Base-by-base conservation (phyloP, 148 eudicot genomes). In the Camellia sinensis region DNA sequence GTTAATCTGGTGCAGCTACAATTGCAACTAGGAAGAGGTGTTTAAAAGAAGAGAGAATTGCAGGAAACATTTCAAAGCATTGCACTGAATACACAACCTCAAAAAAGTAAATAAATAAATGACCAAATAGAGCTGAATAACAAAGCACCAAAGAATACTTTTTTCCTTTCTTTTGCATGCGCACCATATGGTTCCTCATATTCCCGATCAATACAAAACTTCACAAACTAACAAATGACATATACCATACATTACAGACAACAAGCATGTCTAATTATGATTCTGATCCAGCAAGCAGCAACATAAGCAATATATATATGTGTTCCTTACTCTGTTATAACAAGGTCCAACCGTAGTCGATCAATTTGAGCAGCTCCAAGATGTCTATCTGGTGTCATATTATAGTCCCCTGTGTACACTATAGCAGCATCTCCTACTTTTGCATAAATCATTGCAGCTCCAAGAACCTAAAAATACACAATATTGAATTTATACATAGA, bases 351-450 rank as follows among this genome's bases (percentile, higher is more conserved):
- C 83, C 87, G 93, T 77, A 95, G 86, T 56, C 88, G 84, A 77
- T 95, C 99, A 86, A 95, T 93, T 85, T 95, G 94, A 80, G 97
- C 98, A 65, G 97, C 97, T 71, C 98, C 98, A 80, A 95, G 97
- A 87, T 89, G 96, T 80, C 97, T 93, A 86, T 95, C 99, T 66
- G 99, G 94, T 11, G 97, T 88, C 99, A 95, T 95, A 83, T 95
- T 95, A 75, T 95, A 95, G 85, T 93, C 99, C 67, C 97, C 99
- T 21, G 99, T 93, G 77, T 95, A 95, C 60, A 95, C 92, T 50
- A 93, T 82, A 54, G 94, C 90, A 84, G 85, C 69, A 85, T 93
- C 97, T 79, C 95, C 96, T 56, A 91, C 99, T 80, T 85, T 95
- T 41, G 93, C 98, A 87, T 93, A 95, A 80, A 95, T 85, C 98